phyloP scores from a whole-genome alignment of 2,329 filamentous ascomycete species.

The Alternaria sp. region DNA sequence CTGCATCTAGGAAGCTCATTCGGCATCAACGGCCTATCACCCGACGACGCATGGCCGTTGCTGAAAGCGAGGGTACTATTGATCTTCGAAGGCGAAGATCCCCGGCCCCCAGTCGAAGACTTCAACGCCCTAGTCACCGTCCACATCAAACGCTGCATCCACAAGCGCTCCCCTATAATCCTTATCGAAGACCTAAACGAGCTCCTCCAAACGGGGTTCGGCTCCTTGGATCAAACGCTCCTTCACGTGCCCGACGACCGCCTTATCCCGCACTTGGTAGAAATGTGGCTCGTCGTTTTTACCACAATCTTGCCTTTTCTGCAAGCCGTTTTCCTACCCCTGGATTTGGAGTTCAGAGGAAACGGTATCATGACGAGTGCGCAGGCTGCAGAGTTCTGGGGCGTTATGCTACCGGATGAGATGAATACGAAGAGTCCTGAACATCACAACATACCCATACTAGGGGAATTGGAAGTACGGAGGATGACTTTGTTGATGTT shows the following conservation, averaged over 20 bases:
- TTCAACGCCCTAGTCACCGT: constrained; percentile 81
- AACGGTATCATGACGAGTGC: constrained; percentile 80
- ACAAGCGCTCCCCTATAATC: constrained; percentile 72
- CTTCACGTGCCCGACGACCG: constrained; percentile 81
- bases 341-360: constrained; percentile 93
- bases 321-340: constrained; percentile 90
- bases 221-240: constrained; percentile 83
- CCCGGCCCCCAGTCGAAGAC: constrained; percentile 82
- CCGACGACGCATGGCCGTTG: constrained; percentile 83
- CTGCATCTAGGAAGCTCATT: constrained; percentile 57
- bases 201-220: constrained; percentile 81
- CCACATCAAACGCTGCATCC: constrained; percentile 79
- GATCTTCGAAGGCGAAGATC: constrained; percentile 82
- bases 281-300: constrained; percentile 94
- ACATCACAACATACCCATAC: constrained; percentile 54
- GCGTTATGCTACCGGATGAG: constrained; percentile 64
- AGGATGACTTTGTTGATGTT: constrained; percentile 87
- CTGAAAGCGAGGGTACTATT: constrained; percentile 77
- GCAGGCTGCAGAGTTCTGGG: constrained; percentile 91
- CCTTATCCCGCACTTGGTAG: constrained; percentile 87
- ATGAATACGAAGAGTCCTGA: constrained; percentile 59
- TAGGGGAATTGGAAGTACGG: constrained; percentile 79
- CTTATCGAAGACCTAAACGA: constrained; percentile 81
- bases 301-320: constrained; percentile 90
- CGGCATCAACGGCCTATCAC: constrained; percentile 58